phyloP scores from a whole-genome alignment of 768 basidiomycete species.

The Psilocybe subaeruginosa region DNA sequence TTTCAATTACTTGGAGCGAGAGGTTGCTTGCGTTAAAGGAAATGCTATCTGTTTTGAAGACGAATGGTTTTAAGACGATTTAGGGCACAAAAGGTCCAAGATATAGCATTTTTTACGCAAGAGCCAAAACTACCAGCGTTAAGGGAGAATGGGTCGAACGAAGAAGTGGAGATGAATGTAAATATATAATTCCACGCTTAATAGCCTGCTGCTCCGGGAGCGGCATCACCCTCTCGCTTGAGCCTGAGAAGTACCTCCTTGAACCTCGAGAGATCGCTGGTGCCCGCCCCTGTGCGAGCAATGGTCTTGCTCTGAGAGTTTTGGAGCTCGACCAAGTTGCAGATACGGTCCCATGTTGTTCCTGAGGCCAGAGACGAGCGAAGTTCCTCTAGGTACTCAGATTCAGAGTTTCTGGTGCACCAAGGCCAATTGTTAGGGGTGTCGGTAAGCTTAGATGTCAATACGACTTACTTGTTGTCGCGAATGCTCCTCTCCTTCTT shows the following conservation, averaged over 20 bases:
- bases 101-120: slow-evolving; percentile 9
- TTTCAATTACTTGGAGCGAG: too few relatives aligned
- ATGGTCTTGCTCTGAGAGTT: slow-evolving; percentile 98
- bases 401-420: slow-evolving; percentile 77
- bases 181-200: slow-evolving; percentile 30
- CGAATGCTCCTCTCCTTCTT: slow-evolving; percentile 91
- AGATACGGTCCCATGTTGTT: slow-evolving; percentile 96
- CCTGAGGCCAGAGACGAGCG: slow-evolving; percentile 81
- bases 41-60: background rate
- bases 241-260: slow-evolving; percentile 91
- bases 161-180: background rate
- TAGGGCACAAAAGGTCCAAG: background rate
- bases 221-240: slow-evolving; percentile 87
- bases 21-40: too few relatives aligned
- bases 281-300: slow-evolving; percentile 82
- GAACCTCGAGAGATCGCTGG: slow-evolving; percentile 87
- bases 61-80: background rate
- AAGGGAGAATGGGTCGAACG: background rate
- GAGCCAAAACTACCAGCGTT: slow-evolving; percentile 2
- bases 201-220: slow-evolving; percentile 94
- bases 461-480: slow-evolving; percentile 81
- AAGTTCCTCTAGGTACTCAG: slow-evolving; percentile 73
- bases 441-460: background rate
- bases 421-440: background rate
- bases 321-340: slow-evolving; percentile 81